Percentiles rank a stretch among this genome's conserved stretches.
Evolutionary conservation across 768 basidiomycete species (phyloP).

Genomic region (Psilocybe sp.): DNA sequence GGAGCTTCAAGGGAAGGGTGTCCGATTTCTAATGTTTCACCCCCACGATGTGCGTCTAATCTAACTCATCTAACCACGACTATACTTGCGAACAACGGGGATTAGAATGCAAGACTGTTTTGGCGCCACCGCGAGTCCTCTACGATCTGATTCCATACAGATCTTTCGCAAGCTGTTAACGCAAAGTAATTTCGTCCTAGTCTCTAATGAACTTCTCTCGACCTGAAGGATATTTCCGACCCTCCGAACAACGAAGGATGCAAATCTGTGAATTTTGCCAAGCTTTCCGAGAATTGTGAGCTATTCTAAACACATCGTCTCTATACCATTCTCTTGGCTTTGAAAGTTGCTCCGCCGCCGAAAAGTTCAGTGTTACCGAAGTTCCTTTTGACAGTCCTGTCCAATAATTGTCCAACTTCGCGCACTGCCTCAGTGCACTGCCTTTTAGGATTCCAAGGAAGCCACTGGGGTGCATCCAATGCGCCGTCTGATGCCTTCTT

Average conservation of each 20-base stretch:
- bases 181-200: too few relatives aligned
- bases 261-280: not conserved
- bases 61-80: not conserved
- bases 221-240: too few relatives aligned
- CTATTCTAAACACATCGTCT: not conserved
- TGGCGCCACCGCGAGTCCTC: too few relatives aligned
- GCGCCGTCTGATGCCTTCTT: too few relatives aligned
- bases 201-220: too few relatives aligned
- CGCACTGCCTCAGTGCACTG: not conserved
- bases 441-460: too few relatives aligned
- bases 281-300: not conserved
- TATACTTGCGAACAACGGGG: too few relatives aligned
- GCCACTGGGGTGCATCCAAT: too few relatives aligned
- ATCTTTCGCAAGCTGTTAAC: too few relatives aligned
- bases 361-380: not conserved
- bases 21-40: slow-evolving; percentile 64
- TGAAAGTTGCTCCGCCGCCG: slow-evolving; percentile 5
- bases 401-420: not conserved
- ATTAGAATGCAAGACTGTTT: too few relatives aligned
- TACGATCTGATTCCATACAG: too few relatives aligned
- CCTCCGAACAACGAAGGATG: too few relatives aligned
- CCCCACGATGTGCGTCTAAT: slow-evolving; percentile 1
- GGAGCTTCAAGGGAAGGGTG: slow-evolving; percentile 89
- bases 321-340: slow-evolving; percentile 11
- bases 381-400: not conserved